Percentiles rank a stretch among this genome's conserved stretches.
Evolutionary conservation across 2,329 filamentous ascomycete species (phyloP).

Genomic region (Xylaria sp.): DNA sequence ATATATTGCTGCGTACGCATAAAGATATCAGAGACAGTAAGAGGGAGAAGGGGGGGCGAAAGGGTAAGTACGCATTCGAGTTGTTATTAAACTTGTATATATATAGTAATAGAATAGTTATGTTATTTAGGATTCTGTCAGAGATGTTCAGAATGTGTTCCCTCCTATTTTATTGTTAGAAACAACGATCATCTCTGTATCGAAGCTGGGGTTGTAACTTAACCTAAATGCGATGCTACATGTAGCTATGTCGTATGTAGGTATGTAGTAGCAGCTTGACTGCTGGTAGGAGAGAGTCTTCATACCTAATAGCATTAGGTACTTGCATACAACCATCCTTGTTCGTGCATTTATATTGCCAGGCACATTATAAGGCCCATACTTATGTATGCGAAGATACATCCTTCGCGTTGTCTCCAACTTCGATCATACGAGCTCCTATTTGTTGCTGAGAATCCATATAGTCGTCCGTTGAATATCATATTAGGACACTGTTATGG

Average conservation of each 20-base stretch:
- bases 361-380: constrained; percentile 15
- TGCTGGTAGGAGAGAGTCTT: not conserved
- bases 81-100: not conserved
- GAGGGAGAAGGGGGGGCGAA: not conserved
- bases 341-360: constrained; percentile 25
- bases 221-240: not conserved
- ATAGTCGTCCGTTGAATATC: constrained; percentile 10
- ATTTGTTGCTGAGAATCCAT: not conserved
- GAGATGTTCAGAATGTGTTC: not conserved
- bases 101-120: not conserved
- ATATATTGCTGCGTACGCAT: not conserved
- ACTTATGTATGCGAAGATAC: constrained; percentile 2
- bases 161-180: not conserved
- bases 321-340: constrained; percentile 15
- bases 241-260: not conserved
- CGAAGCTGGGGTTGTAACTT: too few species aligned
- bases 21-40: constrained; percentile 3
- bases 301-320: constrained; percentile 9
- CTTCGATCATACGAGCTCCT: constrained; percentile 30
- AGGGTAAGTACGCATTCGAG: not conserved
- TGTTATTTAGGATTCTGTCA: not conserved
- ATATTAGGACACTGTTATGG: constrained; percentile 4
- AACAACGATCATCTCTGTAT: not conserved
- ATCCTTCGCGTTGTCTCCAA: constrained; percentile 24
- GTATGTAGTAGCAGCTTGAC: not conserved